Base-by-base conservation (phyloP, 805 yeast genomes). In the Hanseniaspora thailandica region DNA sequence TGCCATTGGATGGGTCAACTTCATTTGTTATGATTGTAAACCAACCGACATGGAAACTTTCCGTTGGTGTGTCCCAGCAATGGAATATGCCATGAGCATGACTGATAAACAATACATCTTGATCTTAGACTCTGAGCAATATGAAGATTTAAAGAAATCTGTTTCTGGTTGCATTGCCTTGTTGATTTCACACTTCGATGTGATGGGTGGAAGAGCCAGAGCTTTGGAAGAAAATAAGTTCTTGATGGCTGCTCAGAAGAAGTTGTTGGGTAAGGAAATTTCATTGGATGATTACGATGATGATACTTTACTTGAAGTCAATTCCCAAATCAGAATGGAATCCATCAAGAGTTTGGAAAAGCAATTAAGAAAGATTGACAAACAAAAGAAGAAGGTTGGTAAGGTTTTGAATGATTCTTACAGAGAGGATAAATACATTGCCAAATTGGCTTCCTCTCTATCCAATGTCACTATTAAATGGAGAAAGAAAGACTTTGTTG, bases 131-230 rank as follows among this genome's bases (percentile, higher is more conserved):
- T 85, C 86, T 57, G 85, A 78, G 25, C 88, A 86, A 61, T 93
- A 89, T 63, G 69, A 76, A 55, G 68, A 74, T 36, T 70, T 93
- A 58, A 81, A 88, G 60, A 74, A 78, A 49, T 87, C 86, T 62
- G 96, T 93, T 45, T 94, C 97, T 0, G 85, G 95, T 1, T 88
- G 97, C 68, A 86, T 93, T 88, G 82, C 97, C 1, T 71, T 93
- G 49, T 72, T 93, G 56, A 90, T 93, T 57, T 86, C 96, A 0
- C 97, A 93, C 69, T 93, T 93, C 63, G 98, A 93, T 68, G 88
- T 93, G 50, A 93, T 90, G 96, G 97, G 97, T 47, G 97, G 97
- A 0, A 76, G 97, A 62, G 84, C 96, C 1, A 82, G 65, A 75
- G 78, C 74, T 66, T 77, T 60, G 53, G 57, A 77, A 65, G 68